These are phyloP conservation scores for Clonostachys rosea DNA, from an alignment of 2,329 filamentous ascomycete genomes.

Conservation along the genomic window DNA sequence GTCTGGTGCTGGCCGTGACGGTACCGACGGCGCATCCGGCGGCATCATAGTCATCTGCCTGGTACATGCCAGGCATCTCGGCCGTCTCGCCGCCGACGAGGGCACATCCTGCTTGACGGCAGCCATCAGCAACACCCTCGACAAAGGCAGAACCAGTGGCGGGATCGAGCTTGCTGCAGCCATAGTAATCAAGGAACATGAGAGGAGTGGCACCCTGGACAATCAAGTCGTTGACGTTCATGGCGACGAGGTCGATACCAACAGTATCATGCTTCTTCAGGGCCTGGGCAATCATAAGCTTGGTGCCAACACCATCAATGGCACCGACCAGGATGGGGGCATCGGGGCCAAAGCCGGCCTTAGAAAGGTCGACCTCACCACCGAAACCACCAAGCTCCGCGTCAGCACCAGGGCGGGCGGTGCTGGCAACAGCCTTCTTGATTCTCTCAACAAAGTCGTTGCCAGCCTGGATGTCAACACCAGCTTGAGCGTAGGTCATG, in stretches of 20 bases:
- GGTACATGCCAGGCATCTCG: conserved; percentile 96
- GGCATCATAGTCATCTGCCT: conserved; percentile 85
- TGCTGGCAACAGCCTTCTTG: conserved; percentile 83
- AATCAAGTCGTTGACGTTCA: conserved; percentile 98
- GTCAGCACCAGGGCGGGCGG: conserved; percentile 79
- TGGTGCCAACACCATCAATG: conserved; percentile 95
- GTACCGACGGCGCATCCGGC: conserved; percentile 87
- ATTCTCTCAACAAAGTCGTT: conserved; percentile 91
- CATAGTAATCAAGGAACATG: conserved; percentile 98
- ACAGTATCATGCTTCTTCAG: conserved; percentile 91
- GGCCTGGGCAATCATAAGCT: conserved; percentile 90
- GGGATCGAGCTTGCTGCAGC: conserved; percentile 82
- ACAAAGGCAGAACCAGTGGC: conserved; percentile 80
- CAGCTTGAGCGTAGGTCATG: conserved; percentile 88
- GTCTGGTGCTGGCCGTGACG: conserved; percentile 62
- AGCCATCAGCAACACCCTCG: conserved; percentile 83
- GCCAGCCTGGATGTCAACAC: conserved; percentile 90
- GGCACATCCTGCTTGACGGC: conserved; percentile 78
- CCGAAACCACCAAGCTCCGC: conserved; percentile 95
- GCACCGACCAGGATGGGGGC: conserved; percentile 85
- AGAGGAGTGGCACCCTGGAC: conserved; percentile 93
- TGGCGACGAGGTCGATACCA: conserved; percentile 93
- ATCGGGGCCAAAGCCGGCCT: conserved; percentile 62
- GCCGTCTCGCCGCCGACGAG: conserved; percentile 97
- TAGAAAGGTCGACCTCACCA: conserved; percentile 56